Evolutionary conservation across 805 yeast species (phyloP), one percentile per base, ranked within the genome.

Genomic region (Candida railenensis): DNA sequence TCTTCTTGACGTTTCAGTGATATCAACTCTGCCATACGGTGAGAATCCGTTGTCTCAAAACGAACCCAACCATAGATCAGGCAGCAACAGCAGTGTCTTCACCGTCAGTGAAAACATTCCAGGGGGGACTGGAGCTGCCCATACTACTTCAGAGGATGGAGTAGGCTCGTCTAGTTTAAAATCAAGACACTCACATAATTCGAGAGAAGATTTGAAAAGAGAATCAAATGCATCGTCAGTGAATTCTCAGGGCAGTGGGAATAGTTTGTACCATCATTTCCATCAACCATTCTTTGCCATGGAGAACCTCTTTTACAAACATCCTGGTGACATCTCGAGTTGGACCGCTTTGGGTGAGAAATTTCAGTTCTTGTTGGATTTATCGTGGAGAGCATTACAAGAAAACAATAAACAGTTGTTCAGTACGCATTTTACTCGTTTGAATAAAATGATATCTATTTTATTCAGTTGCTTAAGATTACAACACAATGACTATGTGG

Each of bases 261-360:
- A 54, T 1, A 57, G 66, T 22, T 55, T 62, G n/a, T 72, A 70
- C 52, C 77, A 73, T 52, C 73, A 69, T 45, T 73, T 73, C 53
- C 53, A 58, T 9, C 70, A 67, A 48, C 76, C 77, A 7, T 67
- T 73, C 43, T 73, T 67, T 55, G 54, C 68, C 16, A 56, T 67
- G 53, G 65, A 69, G 3, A 62, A 63, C 5, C 56, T 80, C 8
- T 85, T 85, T 58, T 83, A 83, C 57, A 72, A 72, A 46, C 83
- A 82, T 48, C 76, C 82, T 11, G 63, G 77, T 9, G 92, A 87
- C 58, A 67, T 84, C 20, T 66, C 71, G 18, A 69, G 72, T 9
- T 87, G 92, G 92, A 68, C 78, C 3, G 80, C 74, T 19, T 60
- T 84, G 36, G 67, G 72, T 38, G 77, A 74, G 42, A 68, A 73